Base-by-base conservation (phyloP, 2,329 filamentous ascomycete species). In the Trichoderma sp. region DNA sequence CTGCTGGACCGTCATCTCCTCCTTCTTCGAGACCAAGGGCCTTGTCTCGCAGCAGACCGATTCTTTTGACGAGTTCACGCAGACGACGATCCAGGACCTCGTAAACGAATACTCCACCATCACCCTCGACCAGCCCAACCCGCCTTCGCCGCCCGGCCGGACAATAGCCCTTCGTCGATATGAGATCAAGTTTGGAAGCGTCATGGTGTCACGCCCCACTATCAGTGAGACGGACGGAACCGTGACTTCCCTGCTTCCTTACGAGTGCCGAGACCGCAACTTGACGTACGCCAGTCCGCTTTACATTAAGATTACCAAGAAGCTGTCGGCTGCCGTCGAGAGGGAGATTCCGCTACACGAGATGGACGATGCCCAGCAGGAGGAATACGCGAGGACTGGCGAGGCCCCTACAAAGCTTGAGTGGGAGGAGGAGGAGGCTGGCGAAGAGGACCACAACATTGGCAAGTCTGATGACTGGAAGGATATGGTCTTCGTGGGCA, bases 11-110 rank as follows among this genome's bases (percentile, higher is more conserved):
- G 94, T 98, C 74, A 98, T 99, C 76, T 93, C 91, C 64, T 91
- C 95, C 10, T 98, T 97, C 82, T 99, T 99, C 80, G 92, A 97
- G 72, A 86, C 88, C 68, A 99, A 98, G 80, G 94, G 95, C 73
- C 85, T 99, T 39, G 95, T 97, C 24, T 97, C 95, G 17, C 94
- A 99, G 79, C 95, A 99, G 81, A 89, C 98, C 68, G 94, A 98
- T 77, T 99, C 96, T 0, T 99, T 97, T 79, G 93, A 99, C 79
- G 93, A 98, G 76, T 99, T 99, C 74, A 93, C 95, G 65, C 89
- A 90, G 67, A 93, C 91, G 24, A 97, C 93, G 0, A 94, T 99
- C 79, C 93, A 98, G 74, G 92, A 97, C 72, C 87, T 99, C 67
- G 90, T 99, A 66, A 89, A 93, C 73, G 95, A 98, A 77, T 94